phyloP scores from a whole-genome alignment of 352 stramenopile genomes.

The Hyphochytrium catenoides region DNA sequence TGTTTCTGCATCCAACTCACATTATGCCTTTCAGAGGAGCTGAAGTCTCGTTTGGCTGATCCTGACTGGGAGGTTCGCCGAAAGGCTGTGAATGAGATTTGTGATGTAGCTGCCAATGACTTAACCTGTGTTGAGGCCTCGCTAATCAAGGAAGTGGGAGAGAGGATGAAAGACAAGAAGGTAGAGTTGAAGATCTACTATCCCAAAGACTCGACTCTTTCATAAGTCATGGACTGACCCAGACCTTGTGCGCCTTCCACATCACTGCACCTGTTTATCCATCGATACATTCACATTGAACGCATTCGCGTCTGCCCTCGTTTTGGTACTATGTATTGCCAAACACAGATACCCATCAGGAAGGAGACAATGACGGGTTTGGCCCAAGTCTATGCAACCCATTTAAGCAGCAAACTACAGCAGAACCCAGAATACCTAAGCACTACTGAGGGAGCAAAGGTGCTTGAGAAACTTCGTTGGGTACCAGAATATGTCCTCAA shows the following conservation, averaged over 20 bases:
- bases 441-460: slow-evolving; percentile 12
- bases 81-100: slow-evolving; percentile 42
- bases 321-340: too few species aligned
- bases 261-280: too few species aligned
- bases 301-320: too few species aligned
- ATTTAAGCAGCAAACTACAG: slow-evolving; percentile 17
- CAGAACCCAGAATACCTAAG: slow-evolving; percentile 9
- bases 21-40: too few species aligned
- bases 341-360: too few species aligned
- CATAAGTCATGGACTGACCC: too few species aligned
- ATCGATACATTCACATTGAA: too few species aligned
- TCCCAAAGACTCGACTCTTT: too few species aligned
- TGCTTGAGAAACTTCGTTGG: slow-evolving; percentile 43
- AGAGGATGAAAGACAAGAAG: slow-evolving; percentile 67
- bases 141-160: slow-evolving; percentile 35
- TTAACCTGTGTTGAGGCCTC: slow-evolving; percentile 33
- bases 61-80: slow-evolving; percentile 53
- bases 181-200: too few species aligned
- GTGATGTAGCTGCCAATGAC: slow-evolving; percentile 40
- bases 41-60: slow-evolving; percentile 35
- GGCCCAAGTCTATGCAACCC: slow-evolving; percentile 40
- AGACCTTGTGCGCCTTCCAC: too few species aligned
- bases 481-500: slow-evolving; percentile 56
- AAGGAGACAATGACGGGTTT: slow-evolving; percentile 67
- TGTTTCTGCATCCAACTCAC: too few species aligned